phyloP scores from a whole-genome alignment of 257 asterid species.

The Solanum chaucha region DNA sequence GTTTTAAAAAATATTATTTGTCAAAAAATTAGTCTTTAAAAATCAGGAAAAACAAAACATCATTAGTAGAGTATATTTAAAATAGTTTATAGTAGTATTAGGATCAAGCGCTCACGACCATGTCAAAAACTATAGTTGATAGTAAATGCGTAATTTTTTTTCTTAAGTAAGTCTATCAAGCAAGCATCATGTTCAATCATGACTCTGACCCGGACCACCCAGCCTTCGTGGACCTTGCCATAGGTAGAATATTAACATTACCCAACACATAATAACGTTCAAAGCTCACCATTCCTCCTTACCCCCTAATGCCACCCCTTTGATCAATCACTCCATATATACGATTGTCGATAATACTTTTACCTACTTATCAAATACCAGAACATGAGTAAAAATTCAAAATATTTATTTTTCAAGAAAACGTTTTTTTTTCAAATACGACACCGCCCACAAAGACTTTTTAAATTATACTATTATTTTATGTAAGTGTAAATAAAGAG shows the following conservation, averaged over 20 bases:
- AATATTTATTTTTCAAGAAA: background rate
- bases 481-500: background rate
- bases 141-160: rapidly evolving
- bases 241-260: too few relatives aligned
- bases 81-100: too few relatives aligned
- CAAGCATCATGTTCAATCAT: too few relatives aligned
- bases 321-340: background rate
- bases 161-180: background rate
- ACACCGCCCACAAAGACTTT: slow-evolving; percentile 4
- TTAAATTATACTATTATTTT: background rate
- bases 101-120: too few relatives aligned
- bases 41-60: background rate
- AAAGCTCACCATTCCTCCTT: background rate
- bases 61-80: background rate
- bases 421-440: background rate
- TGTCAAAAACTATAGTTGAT: too few relatives aligned
- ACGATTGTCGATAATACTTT: background rate
- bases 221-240: too few relatives aligned
- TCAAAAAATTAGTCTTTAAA: background rate
- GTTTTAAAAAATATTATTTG: background rate
- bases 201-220: too few relatives aligned
- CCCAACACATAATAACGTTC: background rate
- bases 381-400: background rate
- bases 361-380: background rate
- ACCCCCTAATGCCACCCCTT: background rate